Evolutionary conservation across 2,329 filamentous ascomycete species (phyloP).

Genomic region (Fusarium denticulatum): DNA sequence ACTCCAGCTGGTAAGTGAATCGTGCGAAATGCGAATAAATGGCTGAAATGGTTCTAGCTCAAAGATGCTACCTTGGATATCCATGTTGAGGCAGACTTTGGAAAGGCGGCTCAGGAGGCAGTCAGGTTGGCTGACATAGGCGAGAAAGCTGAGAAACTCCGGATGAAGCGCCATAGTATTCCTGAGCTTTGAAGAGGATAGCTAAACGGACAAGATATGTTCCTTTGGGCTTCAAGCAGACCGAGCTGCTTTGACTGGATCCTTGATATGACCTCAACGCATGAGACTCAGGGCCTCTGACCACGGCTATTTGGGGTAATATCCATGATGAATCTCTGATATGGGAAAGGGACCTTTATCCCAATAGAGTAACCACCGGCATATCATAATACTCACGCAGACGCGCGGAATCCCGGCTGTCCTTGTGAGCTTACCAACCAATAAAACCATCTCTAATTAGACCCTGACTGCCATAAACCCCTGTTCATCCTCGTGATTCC

Average conservation of each 20-base stretch:
- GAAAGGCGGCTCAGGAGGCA: constrained; percentile 47
- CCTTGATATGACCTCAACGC: too few relatives aligned
- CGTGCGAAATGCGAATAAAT: fast-evolving
- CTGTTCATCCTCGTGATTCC: neutral
- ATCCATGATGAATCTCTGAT: neutral
- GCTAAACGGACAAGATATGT: neutral
- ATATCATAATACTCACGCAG: neutral
- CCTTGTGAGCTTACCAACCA: neutral
- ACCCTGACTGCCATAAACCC: fast-evolving
- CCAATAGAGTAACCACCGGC: neutral
- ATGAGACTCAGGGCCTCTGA: neutral
- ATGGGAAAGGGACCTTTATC: neutral
- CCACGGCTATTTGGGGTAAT: too few relatives aligned
- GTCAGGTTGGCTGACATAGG: constrained; percentile 45
- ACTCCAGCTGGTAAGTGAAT: constrained; percentile 50
- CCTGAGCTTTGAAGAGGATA: neutral
- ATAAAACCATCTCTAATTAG: neutral
- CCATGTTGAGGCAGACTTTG: constrained; percentile 53
- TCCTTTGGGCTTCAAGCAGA: fast-evolving
- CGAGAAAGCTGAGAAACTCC: neutral
- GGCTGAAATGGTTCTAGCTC: constrained; percentile 40
- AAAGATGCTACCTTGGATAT: constrained; percentile 48
- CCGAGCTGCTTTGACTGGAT: too few relatives aligned
- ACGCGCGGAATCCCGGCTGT: neutral
- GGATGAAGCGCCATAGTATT: neutral